These are phyloP conservation scores for Aspergillus costaricaensis DNA, from an alignment of 2,329 filamentous ascomycete species.

Conservation along the genomic window DNA sequence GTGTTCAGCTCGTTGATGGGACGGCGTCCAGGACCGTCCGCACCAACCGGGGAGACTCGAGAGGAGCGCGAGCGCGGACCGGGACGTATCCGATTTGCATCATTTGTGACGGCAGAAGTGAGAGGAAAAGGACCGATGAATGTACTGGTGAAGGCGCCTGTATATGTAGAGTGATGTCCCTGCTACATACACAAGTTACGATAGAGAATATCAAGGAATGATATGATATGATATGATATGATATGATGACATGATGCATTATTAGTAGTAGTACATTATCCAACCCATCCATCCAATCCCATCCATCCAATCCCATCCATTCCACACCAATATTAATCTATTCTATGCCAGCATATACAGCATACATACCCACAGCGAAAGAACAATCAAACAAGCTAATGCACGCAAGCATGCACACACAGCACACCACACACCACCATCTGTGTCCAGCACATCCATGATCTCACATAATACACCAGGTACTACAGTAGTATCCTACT, in stretches of 20 bases:
- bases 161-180: constrained; percentile 49
- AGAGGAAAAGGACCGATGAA: constrained; percentile 62
- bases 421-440: neutral
- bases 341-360: neutral
- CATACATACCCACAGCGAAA: neutral
- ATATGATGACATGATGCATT: neutral
- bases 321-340: neutral
- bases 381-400: neutral
- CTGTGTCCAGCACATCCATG: neutral
- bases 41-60: constrained; percentile 23
- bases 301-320: neutral
- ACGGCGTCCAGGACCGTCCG: constrained; percentile 17
- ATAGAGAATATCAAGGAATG: neutral
- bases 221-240: neutral
- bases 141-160: constrained; percentile 73
- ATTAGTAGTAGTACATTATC: neutral
- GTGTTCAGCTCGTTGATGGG: constrained; percentile 46
- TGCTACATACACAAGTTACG: neutral
- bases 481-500: too few relatives aligned
- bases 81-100: constrained; percentile 69
- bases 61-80: constrained; percentile 23
- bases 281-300: neutral
- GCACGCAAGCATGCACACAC: neutral
- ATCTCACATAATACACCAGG: neutral
- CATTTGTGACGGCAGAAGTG: constrained; percentile 74